Evolutionary conservation across 768 basidiomycete genomes (phyloP).

Genomic region (Lentinula aciculospora): DNA sequence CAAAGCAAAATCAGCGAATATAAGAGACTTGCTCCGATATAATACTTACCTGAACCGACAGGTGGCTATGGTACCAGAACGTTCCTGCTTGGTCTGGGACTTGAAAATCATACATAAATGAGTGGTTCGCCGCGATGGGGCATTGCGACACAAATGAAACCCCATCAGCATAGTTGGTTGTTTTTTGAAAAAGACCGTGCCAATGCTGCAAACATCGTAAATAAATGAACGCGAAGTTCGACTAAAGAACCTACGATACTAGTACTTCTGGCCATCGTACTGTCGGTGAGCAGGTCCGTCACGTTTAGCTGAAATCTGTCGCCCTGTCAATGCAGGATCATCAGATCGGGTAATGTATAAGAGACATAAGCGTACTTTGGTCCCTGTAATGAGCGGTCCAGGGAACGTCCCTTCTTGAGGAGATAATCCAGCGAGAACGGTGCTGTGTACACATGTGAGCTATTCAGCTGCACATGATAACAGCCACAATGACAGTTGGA

Average conservation of each 20-base stretch:
- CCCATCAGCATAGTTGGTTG: constrained; percentile 17
- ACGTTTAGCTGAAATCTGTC: constrained; percentile 11
- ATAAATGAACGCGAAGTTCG: neutral
- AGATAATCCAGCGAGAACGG: neutral
- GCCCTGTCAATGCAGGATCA: constrained; percentile 5
- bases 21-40: neutral
- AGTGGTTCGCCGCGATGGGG: constrained; percentile 16
- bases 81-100: constrained; percentile 25
- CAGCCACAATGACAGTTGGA: too few relatives aligned
- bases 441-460: too few relatives aligned
- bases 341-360: neutral
- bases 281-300: constrained; percentile 15
- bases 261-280: constrained; percentile 19
- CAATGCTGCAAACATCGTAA: constrained; percentile 7
- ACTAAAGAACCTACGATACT: neutral
- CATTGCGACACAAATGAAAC: constrained; percentile 21
- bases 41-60: constrained; percentile 19
- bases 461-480: too few relatives aligned
- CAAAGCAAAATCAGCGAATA: neutral
- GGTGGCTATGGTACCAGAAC: constrained; percentile 38
- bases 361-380: constrained; percentile 1
- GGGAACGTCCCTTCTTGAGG: constrained; percentile 3
- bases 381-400: constrained; percentile 11
- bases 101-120: constrained; percentile 19
- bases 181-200: constrained; percentile 19